Base-by-base conservation (phyloP, 2,329 filamentous ascomycete genomes). In the Fusarium siculi region DNA sequence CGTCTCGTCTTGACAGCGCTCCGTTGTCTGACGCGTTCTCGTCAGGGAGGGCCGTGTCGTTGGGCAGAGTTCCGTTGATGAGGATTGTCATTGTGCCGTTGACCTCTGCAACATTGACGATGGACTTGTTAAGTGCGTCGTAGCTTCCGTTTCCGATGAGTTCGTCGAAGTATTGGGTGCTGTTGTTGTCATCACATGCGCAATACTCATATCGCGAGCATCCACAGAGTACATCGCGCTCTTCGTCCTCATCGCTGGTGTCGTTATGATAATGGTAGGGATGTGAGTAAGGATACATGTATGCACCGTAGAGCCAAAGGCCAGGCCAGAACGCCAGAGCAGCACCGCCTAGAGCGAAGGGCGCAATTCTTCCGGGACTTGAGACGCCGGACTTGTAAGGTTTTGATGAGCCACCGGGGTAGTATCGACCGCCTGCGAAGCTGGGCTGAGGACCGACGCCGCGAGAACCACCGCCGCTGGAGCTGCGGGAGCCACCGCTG, bases 11-110 rank as follows among this genome's bases (percentile, higher is more conserved):
- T 34, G 30, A 15, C 6, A 69, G 73, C 25, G 73, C 82, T n/a
- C 81, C 82, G 3, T 23, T 65, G 8, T 49, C 63, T 30, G 58
- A 25, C 15, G 52, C 49, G 14, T 34, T 73, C 80, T 85, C 79
- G 7, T 79, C 79, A 9, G 84, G 68, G 2, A 87, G 85, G 0
- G 89, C 91, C 2, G 91, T 93, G 54, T 89, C 93, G 77, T 95
- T 94, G 79, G 91, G 88, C 7, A 96, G 83, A 0, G 92, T 93
- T n/a, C 93, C 93, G 79, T 95, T 94, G 79, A 96, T 83, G 36
- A 93, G 84, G 42, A 96, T 87, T 3, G 89, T 91, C 70, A 82
- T 82, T 3, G 87, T 92, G 55, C 90, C 90, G 63, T 93, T 91
- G 68, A 92, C 80, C 28, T 80, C 65, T 5, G 87, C 88, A 2